Evolutionary conservation across 2,329 filamentous ascomycete genomes (phyloP).

Genomic region (Alternaria novae-zelandiae): DNA sequence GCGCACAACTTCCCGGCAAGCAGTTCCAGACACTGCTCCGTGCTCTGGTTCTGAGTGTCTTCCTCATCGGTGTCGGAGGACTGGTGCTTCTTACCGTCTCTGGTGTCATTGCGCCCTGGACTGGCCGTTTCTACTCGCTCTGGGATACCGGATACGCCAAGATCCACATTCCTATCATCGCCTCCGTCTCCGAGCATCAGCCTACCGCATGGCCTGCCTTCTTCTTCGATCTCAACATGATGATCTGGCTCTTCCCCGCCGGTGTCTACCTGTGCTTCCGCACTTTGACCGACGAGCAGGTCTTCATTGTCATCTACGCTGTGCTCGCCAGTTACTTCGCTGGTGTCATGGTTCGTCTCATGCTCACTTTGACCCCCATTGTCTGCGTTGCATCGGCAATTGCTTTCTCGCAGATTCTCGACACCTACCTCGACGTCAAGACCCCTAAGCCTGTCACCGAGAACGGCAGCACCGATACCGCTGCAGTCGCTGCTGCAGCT

Average conservation of each 20-base stretch:
- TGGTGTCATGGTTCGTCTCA: constrained; percentile 98
- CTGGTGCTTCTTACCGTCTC: constrained; percentile 83
- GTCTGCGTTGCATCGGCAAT: constrained; percentile 94
- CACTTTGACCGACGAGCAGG: constrained; percentile 90
- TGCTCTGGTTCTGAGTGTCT: constrained; percentile 74
- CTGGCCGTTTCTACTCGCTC: constrained; percentile 97
- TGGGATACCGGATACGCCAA: constrained; percentile 99
- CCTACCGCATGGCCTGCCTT: constrained; percentile 98
- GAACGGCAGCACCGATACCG: constrained; percentile 37
- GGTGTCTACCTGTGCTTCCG: constrained; percentile 99
- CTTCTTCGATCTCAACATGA: constrained; percentile 97
- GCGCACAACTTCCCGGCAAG: constrained; percentile 84
- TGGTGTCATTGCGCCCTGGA: constrained; percentile 96
- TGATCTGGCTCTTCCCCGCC: constrained; percentile 99
- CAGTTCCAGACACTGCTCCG: constrained; percentile 93
- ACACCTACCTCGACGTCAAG: constrained; percentile 77
- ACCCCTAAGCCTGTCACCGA: constrained; percentile 63
- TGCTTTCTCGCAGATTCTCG: constrained; percentile 84
- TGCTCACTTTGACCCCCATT: constrained; percentile 95
- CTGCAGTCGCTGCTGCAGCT: constrained; percentile 57
- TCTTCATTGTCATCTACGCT: constrained; percentile 97
- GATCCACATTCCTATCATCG: constrained; percentile 99
- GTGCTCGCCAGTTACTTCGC: constrained; percentile 97
- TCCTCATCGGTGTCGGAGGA: constrained; percentile 74
- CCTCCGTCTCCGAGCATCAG: constrained; percentile 99